These are phyloP conservation scores for Anthoceros angustus DNA, from an alignment of 225 moss, liverwort and hornwort species.

Conservation along the genomic window DNA sequence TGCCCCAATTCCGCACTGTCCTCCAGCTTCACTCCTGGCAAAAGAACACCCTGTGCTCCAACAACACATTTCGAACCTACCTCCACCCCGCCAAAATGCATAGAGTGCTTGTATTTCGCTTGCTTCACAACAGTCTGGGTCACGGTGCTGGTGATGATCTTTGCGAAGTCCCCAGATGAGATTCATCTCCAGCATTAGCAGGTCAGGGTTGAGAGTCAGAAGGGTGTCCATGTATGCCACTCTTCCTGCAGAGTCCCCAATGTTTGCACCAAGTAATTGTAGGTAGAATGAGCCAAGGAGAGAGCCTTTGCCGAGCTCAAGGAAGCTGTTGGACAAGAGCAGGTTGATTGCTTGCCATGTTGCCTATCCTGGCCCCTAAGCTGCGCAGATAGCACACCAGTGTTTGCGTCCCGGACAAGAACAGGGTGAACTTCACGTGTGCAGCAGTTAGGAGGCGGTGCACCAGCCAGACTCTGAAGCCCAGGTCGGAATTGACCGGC, in stretches of 20 bases:
- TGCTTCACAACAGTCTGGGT: background rate
- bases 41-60: constrained; percentile 15
- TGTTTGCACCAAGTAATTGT: constrained; percentile 9
- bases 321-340: no score
- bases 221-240: constrained; percentile 11
- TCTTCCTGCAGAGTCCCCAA: background rate
- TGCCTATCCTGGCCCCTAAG: constrained; percentile 12
- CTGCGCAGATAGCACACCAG: constrained; percentile 9
- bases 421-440: constrained; percentile 8
- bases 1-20: no score
- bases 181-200: background rate
- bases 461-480: constrained; percentile 7
- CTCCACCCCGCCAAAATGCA: background rate
- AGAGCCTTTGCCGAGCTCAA: no score
- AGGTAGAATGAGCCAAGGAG: no score
- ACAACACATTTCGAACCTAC: constrained; percentile 7
- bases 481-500: background rate
- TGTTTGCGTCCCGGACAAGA: constrained; percentile 10
- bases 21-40: constrained; percentile 15
- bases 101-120: background rate
- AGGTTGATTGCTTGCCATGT: constrained; percentile 9
- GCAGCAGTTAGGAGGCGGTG: constrained; percentile 9
- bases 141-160: constrained; percentile 6
- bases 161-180: constrained; percentile 13
- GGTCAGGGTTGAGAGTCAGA: constrained; percentile 10